These are phyloP conservation scores for Hirschioporus abietinus DNA, from an alignment of 768 basidiomycete species.

Conservation along the genomic window DNA sequence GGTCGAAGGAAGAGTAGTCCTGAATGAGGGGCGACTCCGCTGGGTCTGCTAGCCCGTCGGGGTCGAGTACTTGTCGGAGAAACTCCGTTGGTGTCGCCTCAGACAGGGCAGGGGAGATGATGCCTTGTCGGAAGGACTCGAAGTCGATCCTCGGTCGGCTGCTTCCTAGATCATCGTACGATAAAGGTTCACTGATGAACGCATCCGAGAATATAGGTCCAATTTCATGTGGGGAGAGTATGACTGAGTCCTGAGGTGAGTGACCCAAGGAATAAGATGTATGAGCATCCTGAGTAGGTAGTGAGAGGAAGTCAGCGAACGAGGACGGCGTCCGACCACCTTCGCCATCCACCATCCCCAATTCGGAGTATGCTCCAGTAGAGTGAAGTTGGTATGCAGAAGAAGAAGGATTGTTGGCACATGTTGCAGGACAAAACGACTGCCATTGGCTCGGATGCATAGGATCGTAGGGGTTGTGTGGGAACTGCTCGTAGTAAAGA, in stretches of 20 bases:
- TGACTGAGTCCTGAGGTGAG: neutral
- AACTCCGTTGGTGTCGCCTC: neutral
- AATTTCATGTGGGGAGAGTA: neutral
- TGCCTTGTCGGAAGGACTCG: neutral
- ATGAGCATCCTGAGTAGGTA: neutral
- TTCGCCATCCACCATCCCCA: neutral
- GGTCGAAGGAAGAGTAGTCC: neutral
- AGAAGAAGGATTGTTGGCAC: neutral
- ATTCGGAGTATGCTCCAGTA: neutral
- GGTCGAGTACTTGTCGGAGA: neutral
- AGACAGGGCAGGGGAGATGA: neutral
- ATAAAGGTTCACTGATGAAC: neutral
- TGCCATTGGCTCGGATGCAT: neutral
- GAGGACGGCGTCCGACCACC: neutral
- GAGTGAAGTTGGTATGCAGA: neutral
- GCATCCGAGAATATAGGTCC: neutral
- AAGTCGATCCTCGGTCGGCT: neutral
- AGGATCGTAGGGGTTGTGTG: neutral
- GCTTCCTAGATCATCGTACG: neutral
- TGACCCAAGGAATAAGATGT: neutral
- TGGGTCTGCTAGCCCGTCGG: neutral
- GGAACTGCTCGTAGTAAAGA: neutral
- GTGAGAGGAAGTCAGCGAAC: neutral
- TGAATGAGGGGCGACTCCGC: neutral
- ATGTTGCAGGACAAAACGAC: neutral